Evolutionary conservation across 495 filamentous ascomycete species (phyloP).

Genomic region (Aspergillus indologenus): DNA sequence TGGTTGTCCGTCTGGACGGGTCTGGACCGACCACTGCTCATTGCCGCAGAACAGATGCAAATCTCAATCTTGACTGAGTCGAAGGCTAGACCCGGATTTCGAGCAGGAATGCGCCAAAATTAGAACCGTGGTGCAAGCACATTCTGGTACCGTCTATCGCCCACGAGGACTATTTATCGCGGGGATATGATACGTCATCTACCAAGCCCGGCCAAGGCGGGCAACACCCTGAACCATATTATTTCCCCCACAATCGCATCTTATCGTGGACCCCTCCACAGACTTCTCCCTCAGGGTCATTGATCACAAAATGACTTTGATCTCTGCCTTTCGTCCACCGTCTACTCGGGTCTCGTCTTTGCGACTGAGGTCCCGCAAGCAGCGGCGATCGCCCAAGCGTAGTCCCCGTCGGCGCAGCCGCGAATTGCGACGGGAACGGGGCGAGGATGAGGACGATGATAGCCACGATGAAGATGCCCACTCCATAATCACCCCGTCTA

Average conservation of each 20-base stretch:
- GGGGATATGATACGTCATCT: not conserved
- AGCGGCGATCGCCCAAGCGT: constrained; percentile 19
- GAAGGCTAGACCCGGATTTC: too few species aligned
- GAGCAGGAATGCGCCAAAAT: not conserved
- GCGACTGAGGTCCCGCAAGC: constrained; percentile 21
- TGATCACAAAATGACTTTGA: constrained; percentile 29
- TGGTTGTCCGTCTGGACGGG: too few species aligned
- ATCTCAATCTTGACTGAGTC: not conserved
- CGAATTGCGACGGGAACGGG: not conserved
- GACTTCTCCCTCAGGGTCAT: not conserved
- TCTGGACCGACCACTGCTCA: not conserved
- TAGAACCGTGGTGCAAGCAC: not conserved
- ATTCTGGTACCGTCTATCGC: not conserved
- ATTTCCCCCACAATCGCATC: not conserved
- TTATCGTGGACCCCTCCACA: not conserved
- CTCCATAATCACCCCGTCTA: constrained; percentile 41
- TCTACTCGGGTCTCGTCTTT: constrained; percentile 30
- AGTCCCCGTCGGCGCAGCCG: constrained; percentile 1
- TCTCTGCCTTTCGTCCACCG: constrained; percentile 38
- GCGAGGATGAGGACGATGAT: constrained; percentile 13
- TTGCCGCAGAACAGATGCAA: not conserved
- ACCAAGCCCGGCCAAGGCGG: not conserved
- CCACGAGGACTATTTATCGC: not conserved
- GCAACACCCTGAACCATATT: not conserved
- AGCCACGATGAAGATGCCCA: constrained; percentile 33